Conservation (phyloP, 2,329 filamentous ascomycete genomes). For the Coleophoma cylindrospora region DNA sequence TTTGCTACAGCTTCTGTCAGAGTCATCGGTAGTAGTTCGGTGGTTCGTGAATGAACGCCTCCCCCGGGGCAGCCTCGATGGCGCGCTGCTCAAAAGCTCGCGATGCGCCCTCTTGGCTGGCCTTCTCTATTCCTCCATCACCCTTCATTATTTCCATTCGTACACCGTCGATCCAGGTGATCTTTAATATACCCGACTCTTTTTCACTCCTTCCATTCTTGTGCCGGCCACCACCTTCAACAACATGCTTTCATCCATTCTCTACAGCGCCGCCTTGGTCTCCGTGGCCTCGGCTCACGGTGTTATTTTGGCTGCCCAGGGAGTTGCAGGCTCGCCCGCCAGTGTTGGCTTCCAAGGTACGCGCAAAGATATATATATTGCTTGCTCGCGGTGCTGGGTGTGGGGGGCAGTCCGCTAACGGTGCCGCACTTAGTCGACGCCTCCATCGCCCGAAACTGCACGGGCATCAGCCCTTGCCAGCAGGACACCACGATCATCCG, state of each 20-base stretch:
- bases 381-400: neutral
- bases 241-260: conserved; percentile 32
- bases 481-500: conserved; percentile 60
- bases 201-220: conserved; percentile 21
- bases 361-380: neutral
- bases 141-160: conserved; percentile 12
- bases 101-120: conserved; percentile 5
- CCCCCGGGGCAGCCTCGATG: too few species aligned
- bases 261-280: conserved; percentile 25
- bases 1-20: conserved; percentile 13
- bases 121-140: conserved; percentile 12
- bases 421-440: conserved; percentile 36
- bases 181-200: conserved; percentile 18
- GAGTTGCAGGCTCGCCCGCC: conserved; percentile 37
- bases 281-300: conserved; percentile 36
- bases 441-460: conserved; percentile 56
- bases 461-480: conserved; percentile 59
- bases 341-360: conserved; percentile 39
- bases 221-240: conserved; percentile 26
- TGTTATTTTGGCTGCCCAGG: conserved; percentile 42
- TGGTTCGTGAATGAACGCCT: neutral
- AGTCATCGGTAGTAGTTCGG: conserved; percentile 9
- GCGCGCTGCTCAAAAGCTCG: neutral
- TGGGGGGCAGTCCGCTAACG: neutral
- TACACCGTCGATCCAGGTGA: conserved; percentile 18